Percentiles rank a stretch among this genome's conserved stretches.
These are phyloP conservation scores for Eruca vesicaria DNA, from an alignment of 441 rosid genomes.

Conservation along the genomic window DNA sequence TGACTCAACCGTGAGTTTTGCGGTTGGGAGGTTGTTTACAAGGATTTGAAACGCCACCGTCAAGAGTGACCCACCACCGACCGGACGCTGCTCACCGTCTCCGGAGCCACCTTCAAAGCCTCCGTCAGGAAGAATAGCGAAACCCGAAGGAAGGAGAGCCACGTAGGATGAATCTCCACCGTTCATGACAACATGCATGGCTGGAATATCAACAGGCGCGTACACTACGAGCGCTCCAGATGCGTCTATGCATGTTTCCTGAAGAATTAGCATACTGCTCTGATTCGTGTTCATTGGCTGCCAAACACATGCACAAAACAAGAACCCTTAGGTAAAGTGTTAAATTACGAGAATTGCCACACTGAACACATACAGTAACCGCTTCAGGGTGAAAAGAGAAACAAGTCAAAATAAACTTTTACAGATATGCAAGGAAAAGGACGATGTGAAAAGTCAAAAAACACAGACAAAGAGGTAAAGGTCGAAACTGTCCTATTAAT, in stretches of 20 bases:
- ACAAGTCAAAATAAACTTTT: slow-evolving; percentile 27
- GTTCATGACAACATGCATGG: slow-evolving; percentile 82
- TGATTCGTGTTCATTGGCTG: slow-evolving; percentile 78
- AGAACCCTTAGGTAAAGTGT: slow-evolving; percentile 1
- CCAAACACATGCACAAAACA: neutral
- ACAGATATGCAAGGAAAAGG: neutral
- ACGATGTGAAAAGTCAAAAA: slow-evolving; percentile 27
- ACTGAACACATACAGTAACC: slow-evolving; percentile 24
- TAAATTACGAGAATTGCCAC: slow-evolving; percentile 15
- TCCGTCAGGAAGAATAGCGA: slow-evolving; percentile 78
- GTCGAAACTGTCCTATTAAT: slow-evolving; percentile 48
- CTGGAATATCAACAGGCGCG: slow-evolving; percentile 92
- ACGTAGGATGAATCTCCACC: slow-evolving; percentile 87
- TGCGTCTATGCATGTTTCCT: slow-evolving; percentile 88
- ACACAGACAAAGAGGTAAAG: slow-evolving; percentile 37
- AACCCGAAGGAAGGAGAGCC: slow-evolving; percentile 86
- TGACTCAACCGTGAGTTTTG: slow-evolving; percentile 56
- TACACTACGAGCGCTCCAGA: slow-evolving; percentile 92
- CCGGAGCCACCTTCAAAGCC: slow-evolving; percentile 27
- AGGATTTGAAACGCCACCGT: slow-evolving; percentile 87
- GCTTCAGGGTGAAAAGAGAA: neutral
- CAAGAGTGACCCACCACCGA: slow-evolving; percentile 40
- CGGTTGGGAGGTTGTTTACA: slow-evolving; percentile 51
- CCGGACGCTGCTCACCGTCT: slow-evolving; percentile 15
- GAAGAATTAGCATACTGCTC: slow-evolving; percentile 88